Percentiles rank a stretch among this genome's conserved stretches.
phyloP scores from a whole-genome alignment of 2,329 filamentous ascomycete genomes.

The Cytospora piceicola region DNA sequence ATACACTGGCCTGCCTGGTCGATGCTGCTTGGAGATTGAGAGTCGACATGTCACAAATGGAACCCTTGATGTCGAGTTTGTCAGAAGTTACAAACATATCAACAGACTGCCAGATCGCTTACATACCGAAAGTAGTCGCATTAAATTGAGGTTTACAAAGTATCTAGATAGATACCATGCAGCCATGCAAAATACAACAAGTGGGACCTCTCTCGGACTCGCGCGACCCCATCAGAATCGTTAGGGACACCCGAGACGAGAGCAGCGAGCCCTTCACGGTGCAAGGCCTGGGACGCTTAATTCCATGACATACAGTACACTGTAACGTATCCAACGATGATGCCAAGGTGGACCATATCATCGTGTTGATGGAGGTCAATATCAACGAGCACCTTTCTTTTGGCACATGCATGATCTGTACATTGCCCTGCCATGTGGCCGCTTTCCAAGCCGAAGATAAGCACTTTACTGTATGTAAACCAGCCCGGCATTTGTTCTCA shows the following conservation, averaged over 20 bases:
- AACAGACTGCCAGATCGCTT: neutral
- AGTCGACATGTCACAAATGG: constrained; percentile 19
- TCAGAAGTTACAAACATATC: constrained; percentile 6
- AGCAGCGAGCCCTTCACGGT: neutral
- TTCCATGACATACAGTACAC: neutral
- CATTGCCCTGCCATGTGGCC: neutral
- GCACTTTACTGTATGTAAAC: neutral
- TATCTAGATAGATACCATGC: neutral
- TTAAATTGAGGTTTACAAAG: neutral
- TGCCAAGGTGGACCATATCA: neutral
- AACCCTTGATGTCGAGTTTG: neutral
- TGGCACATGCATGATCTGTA: too few species aligned
- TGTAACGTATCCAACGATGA: neutral
- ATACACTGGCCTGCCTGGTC: constrained; percentile 7
- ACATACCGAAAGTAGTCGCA: neutral
- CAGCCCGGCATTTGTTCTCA: neutral
- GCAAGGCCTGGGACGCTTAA: too few species aligned
- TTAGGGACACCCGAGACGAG: neutral
- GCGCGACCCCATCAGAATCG: neutral
- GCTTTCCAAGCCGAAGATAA: neutral
- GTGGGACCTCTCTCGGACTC: neutral
- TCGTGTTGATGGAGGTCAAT: neutral
- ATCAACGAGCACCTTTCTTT: neutral
- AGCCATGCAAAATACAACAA: neutral
- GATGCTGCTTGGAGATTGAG: constrained; percentile 4